Conservation (phyloP, 2,329 filamentous ascomycete genomes). For the Thielaviopsis punctulata region DNA sequence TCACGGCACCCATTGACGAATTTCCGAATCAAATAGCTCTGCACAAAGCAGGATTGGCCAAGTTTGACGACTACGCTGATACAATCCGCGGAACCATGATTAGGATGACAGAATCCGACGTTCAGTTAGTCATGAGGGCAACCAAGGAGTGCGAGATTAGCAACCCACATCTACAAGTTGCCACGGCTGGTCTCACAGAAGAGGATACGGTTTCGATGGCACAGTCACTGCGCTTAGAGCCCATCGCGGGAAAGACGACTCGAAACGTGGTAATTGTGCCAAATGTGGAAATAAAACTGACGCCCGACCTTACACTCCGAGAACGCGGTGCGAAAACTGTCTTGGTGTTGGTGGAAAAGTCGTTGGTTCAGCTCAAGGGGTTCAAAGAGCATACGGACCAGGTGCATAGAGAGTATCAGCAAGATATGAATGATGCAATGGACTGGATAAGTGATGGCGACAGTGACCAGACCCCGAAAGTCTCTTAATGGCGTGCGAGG, state of each 20-base stretch:
- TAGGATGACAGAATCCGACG: constrained; percentile 4
- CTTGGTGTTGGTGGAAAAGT: constrained; percentile 8
- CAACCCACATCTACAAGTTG: background rate
- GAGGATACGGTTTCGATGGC: constrained; percentile 2
- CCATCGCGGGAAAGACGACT: constrained; percentile 3
- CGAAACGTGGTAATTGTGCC: constrained; percentile 1
- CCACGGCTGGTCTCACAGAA: background rate
- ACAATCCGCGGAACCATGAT: constrained; percentile 11
- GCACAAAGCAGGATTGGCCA: constrained; percentile 3
- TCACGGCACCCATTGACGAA: constrained; percentile 13
- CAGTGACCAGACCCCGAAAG: background rate
- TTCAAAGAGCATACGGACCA: constrained; percentile 7
- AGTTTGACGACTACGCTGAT: constrained; percentile 9
- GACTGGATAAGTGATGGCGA: background rate
- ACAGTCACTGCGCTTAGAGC: background rate
- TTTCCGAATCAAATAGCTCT: constrained; percentile 8
- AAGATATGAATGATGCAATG: background rate
- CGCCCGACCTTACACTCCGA: background rate
- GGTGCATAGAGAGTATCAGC: background rate
- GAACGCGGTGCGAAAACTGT: constrained; percentile 4
- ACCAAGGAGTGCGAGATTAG: constrained; percentile 3
- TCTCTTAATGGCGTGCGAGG: too few relatives aligned
- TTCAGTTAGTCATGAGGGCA: background rate
- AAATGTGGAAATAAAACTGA: background rate
- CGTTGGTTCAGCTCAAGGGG: constrained; percentile 8